phyloP scores from a whole-genome alignment of 768 basidiomycete genomes.

The Tricholomella constricta region DNA sequence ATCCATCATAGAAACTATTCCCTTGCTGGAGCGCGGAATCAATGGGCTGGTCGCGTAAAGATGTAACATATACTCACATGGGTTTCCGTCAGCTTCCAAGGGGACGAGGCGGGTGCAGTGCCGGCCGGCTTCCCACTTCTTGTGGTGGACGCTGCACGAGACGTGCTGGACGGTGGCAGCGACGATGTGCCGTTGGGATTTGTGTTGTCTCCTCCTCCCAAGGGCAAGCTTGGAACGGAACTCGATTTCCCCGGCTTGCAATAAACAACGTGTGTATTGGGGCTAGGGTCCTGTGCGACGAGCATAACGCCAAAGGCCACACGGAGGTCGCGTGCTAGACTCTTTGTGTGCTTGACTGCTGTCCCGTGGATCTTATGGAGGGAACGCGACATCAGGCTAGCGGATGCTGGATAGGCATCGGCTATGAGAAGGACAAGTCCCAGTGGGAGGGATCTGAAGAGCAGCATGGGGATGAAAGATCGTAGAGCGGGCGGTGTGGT shows the following conservation, averaged over 20 bases:
- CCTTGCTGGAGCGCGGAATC: constrained; percentile 47
- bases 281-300: constrained; percentile 34
- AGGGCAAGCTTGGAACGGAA: constrained; percentile 8
- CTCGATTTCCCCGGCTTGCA: constrained; percentile 42
- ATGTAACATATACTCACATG: constrained; percentile 47
- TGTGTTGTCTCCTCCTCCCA: constrained; percentile 21
- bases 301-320: constrained; percentile 60
- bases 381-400: constrained; percentile 42
- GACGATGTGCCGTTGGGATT: constrained; percentile 21
- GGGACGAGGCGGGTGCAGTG: constrained; percentile 38
- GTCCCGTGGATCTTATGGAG: constrained; percentile 51
- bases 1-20: constrained; percentile 77
- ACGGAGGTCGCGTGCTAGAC: constrained; percentile 69
- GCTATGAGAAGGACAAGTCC: constrained; percentile 37
- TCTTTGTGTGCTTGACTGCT: constrained; percentile 59
- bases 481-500: neutral
- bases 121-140: constrained; percentile 23
- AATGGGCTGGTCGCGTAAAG: constrained; percentile 7
- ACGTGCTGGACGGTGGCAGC: constrained; percentile 20
- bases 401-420: constrained; percentile 26
- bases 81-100: constrained; percentile 60
- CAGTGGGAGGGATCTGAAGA: constrained; percentile 34
- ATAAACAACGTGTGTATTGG: constrained; percentile 37
- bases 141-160: constrained; percentile 12
- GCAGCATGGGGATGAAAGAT: constrained; percentile 17